A percentile compares a stretch with the other conserved stretches of the same genome.
Evolutionary conservation across 2,329 filamentous ascomycete species (phyloP).

Genomic region (Stemphylium vesicarium): DNA sequence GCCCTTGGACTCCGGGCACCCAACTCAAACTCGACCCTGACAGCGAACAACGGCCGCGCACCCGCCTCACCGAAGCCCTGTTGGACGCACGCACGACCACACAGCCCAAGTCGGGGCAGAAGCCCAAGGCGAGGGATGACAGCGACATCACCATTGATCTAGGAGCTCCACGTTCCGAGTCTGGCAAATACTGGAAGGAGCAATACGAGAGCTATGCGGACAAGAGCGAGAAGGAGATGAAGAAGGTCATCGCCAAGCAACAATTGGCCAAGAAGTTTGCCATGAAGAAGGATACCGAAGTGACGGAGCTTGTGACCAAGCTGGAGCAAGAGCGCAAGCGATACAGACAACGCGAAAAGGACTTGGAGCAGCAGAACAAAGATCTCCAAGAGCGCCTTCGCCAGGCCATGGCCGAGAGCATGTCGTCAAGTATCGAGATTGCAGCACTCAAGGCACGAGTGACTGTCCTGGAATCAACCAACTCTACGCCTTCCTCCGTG

Average conservation of each 20-base stretch:
- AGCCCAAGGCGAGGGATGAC: slow-evolving; percentile 52
- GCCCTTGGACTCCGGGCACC: slow-evolving; percentile 56
- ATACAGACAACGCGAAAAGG: slow-evolving; percentile 68
- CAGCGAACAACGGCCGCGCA: slow-evolving; percentile 44
- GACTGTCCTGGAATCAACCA: slow-evolving; percentile 35
- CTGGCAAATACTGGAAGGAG: slow-evolving; percentile 80
- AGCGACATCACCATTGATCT: slow-evolving; percentile 73
- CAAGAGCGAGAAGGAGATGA: slow-evolving; percentile 75
- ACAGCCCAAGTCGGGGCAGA: slow-evolving; percentile 38
- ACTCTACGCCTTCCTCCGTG: slow-evolving; percentile 22
- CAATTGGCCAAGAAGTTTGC: slow-evolving; percentile 80
- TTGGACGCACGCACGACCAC: slow-evolving; percentile 53
- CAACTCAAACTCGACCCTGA: slow-evolving; percentile 37
- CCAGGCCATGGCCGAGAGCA: slow-evolving; percentile 42
- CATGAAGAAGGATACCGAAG: slow-evolving; percentile 76
- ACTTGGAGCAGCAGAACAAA: slow-evolving; percentile 65
- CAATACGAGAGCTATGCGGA: slow-evolving; percentile 76
- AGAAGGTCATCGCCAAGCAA: slow-evolving; percentile 80
- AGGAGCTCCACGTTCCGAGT: slow-evolving; percentile 75
- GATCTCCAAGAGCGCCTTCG: slow-evolving; percentile 49
- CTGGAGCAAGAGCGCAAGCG: slow-evolving; percentile 72
- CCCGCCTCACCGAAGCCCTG: slow-evolving; percentile 54
- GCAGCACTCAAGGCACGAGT: slow-evolving; percentile 43
- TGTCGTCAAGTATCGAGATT: slow-evolving; percentile 41
- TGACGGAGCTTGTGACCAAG: slow-evolving; percentile 68